phyloP scores from a whole-genome alignment of 1,284 basidiomycete genomes.

The Leccinum angustisporum region DNA sequence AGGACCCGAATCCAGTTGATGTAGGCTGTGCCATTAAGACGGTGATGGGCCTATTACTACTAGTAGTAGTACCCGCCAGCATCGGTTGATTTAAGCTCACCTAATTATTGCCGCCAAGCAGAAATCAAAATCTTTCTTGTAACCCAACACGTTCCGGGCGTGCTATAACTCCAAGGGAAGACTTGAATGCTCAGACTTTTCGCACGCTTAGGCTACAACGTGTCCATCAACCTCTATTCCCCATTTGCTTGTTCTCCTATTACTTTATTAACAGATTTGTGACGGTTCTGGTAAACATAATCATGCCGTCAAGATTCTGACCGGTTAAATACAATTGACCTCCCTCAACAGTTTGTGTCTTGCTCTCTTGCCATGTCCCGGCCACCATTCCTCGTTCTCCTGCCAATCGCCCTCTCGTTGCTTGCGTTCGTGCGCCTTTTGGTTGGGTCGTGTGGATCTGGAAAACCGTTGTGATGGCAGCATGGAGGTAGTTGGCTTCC shows the following conservation, averaged over 20 bases:
- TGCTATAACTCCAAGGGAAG: constrained; percentile 9
- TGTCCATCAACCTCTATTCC: constrained; percentile 3
- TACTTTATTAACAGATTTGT: not conserved
- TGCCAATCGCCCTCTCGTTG: constrained; percentile 6
- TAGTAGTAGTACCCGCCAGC: too few relatives aligned
- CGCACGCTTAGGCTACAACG: constrained; percentile 1
- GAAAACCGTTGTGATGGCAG: constrained; percentile 97
- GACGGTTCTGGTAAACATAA: not conserved
- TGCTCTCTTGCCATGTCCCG: constrained; percentile 10
- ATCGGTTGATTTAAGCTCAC: too few relatives aligned
- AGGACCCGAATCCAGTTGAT: too few relatives aligned
- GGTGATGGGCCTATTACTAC: too few relatives aligned
- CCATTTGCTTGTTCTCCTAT: not conserved
- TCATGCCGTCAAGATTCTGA: too few relatives aligned
- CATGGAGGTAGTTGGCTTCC: constrained; percentile 97
- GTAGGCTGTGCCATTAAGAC: too few relatives aligned
- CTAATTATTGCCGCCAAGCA: not conserved
- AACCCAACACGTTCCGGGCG: not conserved
- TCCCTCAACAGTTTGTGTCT: not conserved
- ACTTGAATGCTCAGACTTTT: not conserved
- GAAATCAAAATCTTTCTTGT: not conserved
- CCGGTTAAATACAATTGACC: not conserved
- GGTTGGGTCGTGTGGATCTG: constrained; percentile 99
- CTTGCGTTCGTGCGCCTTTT: constrained; percentile 44
- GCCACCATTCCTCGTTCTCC: constrained; percentile 1